phyloP scores from a whole-genome alignment of 306 rosid genomes.

The Luffa acutangula region DNA sequence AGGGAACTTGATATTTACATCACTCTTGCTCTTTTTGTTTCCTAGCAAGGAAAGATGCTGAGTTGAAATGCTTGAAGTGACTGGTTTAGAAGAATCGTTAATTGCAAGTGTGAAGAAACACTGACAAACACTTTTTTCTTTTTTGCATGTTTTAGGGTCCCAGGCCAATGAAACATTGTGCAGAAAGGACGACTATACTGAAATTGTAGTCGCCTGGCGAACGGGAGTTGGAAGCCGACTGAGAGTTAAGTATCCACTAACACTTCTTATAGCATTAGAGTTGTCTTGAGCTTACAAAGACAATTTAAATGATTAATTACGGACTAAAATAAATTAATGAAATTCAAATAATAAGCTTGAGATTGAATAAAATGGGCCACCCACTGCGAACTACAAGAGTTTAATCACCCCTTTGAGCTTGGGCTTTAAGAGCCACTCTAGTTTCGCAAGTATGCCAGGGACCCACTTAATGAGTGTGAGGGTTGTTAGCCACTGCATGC shows the following conservation, averaged over 20 bases:
- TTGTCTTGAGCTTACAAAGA: background rate
- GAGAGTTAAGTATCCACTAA: background rate
- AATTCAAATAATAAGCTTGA: background rate
- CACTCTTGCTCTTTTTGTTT: background rate
- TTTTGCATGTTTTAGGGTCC: background rate
- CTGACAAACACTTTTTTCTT: background rate
- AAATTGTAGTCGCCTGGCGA: background rate
- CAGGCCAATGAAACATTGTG: background rate
- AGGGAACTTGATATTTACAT: background rate
- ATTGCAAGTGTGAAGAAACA: background rate
- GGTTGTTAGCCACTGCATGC: constrained; percentile 3
- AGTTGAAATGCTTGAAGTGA: background rate
- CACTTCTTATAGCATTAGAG: background rate
- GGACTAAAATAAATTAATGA: background rate
- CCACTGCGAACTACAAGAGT: background rate
- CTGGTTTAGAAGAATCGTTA: background rate
- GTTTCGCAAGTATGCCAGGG: background rate
- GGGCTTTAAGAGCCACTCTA: background rate
- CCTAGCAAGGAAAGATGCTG: background rate
- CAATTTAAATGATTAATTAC: background rate
- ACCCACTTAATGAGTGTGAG: background rate
- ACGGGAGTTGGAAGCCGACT: background rate
- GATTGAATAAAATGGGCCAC: background rate
- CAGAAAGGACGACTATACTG: background rate
- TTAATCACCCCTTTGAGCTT: background rate